Evolutionary conservation across 148 eudicot species (phyloP), one percentile per base, ranked within the genome.

Genomic region (Rheum nobile): DNA sequence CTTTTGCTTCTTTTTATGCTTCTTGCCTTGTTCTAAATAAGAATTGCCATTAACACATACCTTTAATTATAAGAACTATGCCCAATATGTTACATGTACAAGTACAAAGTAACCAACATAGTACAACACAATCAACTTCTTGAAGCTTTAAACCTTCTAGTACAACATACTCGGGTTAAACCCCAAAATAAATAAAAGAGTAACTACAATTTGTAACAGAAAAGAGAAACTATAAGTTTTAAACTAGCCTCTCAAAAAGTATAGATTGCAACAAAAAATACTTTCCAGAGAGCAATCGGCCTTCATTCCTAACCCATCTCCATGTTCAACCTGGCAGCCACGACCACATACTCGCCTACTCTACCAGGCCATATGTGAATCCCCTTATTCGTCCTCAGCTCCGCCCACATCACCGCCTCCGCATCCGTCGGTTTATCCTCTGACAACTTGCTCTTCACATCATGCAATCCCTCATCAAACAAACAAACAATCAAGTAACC

Each of bases 311-410:
- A 9, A 50, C 4, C 55, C 55, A 17, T 21, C 55, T 50, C 55
- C 55, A 50, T 77, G 54, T 90, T 90, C 19, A 88, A 77, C 82
- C 87, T 84, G 0, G 90, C 92, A 0, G 92, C 89, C 0, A 88
- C 83, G 0, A 88, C 88, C 67, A 90, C 70, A 0, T 89, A 81
- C 13, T 85, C 85, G 0, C 82, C 89, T 10, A 90, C 90, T 1
- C 90, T 90, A 0, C 96, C 90, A 0, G 85, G 82, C 0, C 70
- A 77, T 84, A 63, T 35, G n/a, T 63, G 38, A 32, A 84, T 72
- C 8, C 73, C 22, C 2, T 88, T 84, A 17, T 80, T 79, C 28
- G 85, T 86, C 73, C 86, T 80, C 1, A 85, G 17, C 81, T 88
- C 96, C 0, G 90, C 90, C 0, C 57, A 81, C 0, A 88, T 81